Evolutionary conservation across 495 filamentous ascomycete genomes (phyloP).

Genomic region (Rhypophila decipiens): DNA sequence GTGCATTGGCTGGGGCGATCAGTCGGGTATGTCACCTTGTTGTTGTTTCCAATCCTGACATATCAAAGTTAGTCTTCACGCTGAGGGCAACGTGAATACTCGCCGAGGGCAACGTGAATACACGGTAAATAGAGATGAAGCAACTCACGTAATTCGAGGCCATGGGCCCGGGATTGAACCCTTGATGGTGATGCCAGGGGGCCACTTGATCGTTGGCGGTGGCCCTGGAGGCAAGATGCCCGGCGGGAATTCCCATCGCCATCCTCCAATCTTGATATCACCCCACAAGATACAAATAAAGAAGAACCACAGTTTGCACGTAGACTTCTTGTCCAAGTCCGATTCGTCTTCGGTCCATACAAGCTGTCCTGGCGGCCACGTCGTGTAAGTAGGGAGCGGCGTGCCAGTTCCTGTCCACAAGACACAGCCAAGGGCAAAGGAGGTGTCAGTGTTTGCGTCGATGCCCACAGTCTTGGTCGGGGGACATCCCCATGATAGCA

Average conservation of each 20-base stretch:
- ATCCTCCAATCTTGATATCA: slow-evolving; percentile 4
- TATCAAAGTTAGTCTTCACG: too few relatives aligned
- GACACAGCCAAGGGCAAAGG: background rate
- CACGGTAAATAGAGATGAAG: too few relatives aligned
- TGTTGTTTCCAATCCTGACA: too few relatives aligned
- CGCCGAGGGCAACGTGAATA: too few relatives aligned
- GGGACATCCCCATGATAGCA: background rate
- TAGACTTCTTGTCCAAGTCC: slow-evolving; percentile 1
- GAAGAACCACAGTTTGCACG: slow-evolving; percentile 13
- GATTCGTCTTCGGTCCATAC: background rate
- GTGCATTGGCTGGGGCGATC: slow-evolving; percentile 9
- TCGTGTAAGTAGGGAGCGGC: background rate
- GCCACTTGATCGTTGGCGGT: slow-evolving; percentile 5
- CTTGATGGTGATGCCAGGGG: slow-evolving; percentile 7
- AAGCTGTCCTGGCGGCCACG: background rate
- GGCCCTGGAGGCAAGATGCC: slow-evolving; percentile 11
- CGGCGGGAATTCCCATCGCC: slow-evolving; percentile 13
- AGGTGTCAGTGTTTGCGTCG: background rate
- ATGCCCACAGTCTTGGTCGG: background rate
- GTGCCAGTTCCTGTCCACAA: background rate
- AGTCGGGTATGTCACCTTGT: too few relatives aligned
- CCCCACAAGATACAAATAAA: slow-evolving; percentile 9
- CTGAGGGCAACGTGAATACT: too few relatives aligned
- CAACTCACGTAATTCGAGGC: slow-evolving; percentile 16
- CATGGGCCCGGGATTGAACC: slow-evolving; percentile 11